Percentiles rank a stretch among this genome's conserved stretches.
Conservation (phyloP, 176 grass and related monocot genomes). For the Aegilops sharonensis region DNA sequence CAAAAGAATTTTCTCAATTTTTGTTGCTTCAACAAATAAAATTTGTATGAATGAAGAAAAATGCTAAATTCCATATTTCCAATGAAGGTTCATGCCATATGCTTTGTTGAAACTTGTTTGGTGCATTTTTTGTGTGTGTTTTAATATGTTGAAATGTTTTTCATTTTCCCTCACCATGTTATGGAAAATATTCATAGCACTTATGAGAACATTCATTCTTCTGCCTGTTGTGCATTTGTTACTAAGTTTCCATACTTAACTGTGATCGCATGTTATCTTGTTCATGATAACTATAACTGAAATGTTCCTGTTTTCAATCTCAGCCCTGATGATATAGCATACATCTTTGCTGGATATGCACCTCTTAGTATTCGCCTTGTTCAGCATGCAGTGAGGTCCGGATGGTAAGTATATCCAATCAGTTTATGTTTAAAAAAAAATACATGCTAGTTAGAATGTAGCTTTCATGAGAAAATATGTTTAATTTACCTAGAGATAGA, state of each 20-base stretch:
- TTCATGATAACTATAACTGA: constrained; percentile 19
- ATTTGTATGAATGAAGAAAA: neutral
- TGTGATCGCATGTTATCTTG: neutral
- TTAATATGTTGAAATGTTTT: neutral
- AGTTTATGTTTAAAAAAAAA: neutral
- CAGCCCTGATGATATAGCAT: constrained; percentile 92
- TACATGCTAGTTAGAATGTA: constrained; percentile 4
- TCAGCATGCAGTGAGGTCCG: constrained; percentile 92
- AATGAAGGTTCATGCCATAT: neutral
- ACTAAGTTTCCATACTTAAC: neutral
- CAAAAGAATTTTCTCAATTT: neutral
- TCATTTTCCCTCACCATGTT: neutral
- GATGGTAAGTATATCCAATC: constrained; percentile 59
- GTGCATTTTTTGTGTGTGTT: neutral
- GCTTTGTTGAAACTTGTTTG: neutral
- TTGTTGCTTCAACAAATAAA: neutral
- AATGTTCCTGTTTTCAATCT: constrained; percentile 42
- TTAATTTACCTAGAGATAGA: neutral
- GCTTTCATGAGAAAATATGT: neutral
- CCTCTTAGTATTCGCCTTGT: constrained; percentile 97
- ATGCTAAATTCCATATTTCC: neutral
- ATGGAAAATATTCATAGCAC: constrained; percentile 1
- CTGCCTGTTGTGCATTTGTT: constrained; percentile 7
- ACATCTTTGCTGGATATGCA: constrained; percentile 98
- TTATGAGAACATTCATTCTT: constrained; percentile 2